phyloP scores from a whole-genome alignment of 2,329 filamentous ascomycete genomes.

The Trichophyton verrucosum region DNA sequence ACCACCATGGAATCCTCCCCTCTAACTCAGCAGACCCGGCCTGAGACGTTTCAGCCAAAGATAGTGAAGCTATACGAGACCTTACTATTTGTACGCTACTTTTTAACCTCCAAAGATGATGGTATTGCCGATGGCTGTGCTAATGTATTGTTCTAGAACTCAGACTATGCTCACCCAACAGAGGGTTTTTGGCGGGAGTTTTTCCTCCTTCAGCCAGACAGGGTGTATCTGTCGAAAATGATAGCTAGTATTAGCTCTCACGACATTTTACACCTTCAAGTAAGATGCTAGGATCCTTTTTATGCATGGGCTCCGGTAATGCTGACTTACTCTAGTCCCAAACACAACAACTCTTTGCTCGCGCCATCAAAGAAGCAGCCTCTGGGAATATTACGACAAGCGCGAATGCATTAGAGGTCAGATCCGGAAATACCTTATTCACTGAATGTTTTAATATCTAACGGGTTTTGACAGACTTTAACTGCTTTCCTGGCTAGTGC shows the following conservation, averaged over 20 bases:
- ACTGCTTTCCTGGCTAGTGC: slow-evolving; percentile 74
- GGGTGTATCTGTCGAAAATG: slow-evolving; percentile 52
- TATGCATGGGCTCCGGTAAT: not conserved
- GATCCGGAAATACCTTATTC: slow-evolving; percentile 18
- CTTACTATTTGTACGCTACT: slow-evolving; percentile 50
- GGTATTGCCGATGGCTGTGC: slow-evolving; percentile 17
- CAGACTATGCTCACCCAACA: slow-evolving; percentile 44
- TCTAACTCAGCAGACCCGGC: slow-evolving; percentile 80
- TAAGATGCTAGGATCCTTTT: slow-evolving; percentile 20
- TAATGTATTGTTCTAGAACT: slow-evolving; percentile 3
- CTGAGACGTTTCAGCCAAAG: slow-evolving; percentile 86
- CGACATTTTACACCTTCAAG: slow-evolving; percentile 63
- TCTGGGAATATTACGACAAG: slow-evolving; percentile 49
- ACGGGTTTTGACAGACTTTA: slow-evolving; percentile 52
- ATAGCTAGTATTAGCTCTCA: slow-evolving; percentile 60
- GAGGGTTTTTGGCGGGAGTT: slow-evolving; percentile 96
- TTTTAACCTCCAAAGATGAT: not conserved
- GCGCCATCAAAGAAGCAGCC: slow-evolving; percentile 59
- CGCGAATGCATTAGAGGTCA: slow-evolving; percentile 75
- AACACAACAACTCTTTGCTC: slow-evolving; percentile 64
- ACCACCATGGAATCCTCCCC: slow-evolving; percentile 83
- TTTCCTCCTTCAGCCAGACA: slow-evolving; percentile 77
- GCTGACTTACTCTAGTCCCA: slow-evolving; percentile 37
- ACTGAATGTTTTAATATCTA: not conserved
- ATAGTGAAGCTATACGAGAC: slow-evolving; percentile 79